Evolutionary conservation across 192 early-diverging fungal genomes (phyloP).

Genomic region (Coemansia nantahalensis): DNA sequence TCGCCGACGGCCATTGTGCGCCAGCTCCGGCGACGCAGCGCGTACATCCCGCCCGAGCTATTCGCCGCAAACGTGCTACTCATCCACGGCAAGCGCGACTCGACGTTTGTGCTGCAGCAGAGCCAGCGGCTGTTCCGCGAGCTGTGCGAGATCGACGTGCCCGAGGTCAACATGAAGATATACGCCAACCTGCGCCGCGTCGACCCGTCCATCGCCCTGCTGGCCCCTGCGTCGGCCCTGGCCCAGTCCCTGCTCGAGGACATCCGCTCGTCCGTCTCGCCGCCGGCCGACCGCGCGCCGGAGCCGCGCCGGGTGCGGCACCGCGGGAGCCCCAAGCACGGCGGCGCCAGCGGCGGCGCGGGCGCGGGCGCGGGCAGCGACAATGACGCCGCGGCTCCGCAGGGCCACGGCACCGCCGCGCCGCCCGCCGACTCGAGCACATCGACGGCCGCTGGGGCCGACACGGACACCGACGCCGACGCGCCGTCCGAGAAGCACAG

Average conservation of each 20-base stretch:
- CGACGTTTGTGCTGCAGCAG: slow-evolving; percentile 50
- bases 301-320: background rate
- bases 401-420: background rate
- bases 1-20: slow-evolving; percentile 44
- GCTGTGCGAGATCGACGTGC: slow-evolving; percentile 46
- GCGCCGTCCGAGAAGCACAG: too few relatives aligned
- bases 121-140: slow-evolving; percentile 51
- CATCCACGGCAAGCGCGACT: slow-evolving; percentile 48
- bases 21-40: slow-evolving; percentile 32
- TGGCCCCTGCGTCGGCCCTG: slow-evolving; percentile 46
- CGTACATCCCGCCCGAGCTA: slow-evolving; percentile 37
- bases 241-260: slow-evolving; percentile 51
- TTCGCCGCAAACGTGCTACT: slow-evolving; percentile 43
- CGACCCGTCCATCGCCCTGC: slow-evolving; percentile 48
- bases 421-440: background rate
- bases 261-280: slow-evolving; percentile 40
- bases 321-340: slow-evolving; percentile 1
- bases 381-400: too few relatives aligned
- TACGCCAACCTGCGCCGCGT: slow-evolving; percentile 51
- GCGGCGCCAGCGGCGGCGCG: slow-evolving; percentile 1
- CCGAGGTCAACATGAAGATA: slow-evolving; percentile 53
- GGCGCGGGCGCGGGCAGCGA: background rate
- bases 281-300: background rate
- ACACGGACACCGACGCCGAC: background rate
- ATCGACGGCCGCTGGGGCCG: background rate